Percentiles rank a stretch among this genome's conserved stretches.
Evolutionary conservation across 2,329 filamentous ascomycete genomes (phyloP).

Genomic region (Fusarium albosuccineum): DNA sequence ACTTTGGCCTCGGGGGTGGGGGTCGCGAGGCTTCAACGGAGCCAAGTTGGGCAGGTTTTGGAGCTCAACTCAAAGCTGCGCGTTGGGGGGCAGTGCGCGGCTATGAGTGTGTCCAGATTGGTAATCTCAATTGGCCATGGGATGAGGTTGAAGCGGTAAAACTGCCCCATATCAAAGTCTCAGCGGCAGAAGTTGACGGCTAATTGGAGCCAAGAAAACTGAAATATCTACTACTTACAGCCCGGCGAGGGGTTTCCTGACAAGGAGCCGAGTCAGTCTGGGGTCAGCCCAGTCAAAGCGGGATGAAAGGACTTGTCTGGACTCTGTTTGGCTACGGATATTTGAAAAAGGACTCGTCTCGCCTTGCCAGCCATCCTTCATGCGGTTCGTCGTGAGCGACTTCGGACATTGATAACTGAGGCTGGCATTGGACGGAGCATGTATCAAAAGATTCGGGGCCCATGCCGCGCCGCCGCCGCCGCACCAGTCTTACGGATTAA

Average conservation of each 20-base stretch:
- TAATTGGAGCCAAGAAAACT: constrained; percentile 24
- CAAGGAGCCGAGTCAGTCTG: constrained; percentile 27
- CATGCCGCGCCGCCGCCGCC: constrained; percentile 37
- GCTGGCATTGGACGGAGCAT: constrained; percentile 21
- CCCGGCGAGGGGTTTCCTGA: constrained; percentile 10
- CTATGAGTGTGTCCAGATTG: constrained; percentile 20
- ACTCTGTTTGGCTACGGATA: constrained; percentile 11
- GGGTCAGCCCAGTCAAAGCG: constrained; percentile 4
- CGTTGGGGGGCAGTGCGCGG: constrained; percentile 13
- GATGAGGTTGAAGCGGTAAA: constrained; percentile 23
- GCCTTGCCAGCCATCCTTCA: constrained; percentile 18
- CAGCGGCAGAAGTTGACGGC: constrained; percentile 34
- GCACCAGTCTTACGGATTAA: constrained; percentile 39
- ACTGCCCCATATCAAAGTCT: constrained; percentile 27
- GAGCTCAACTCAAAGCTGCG: constrained; percentile 28
- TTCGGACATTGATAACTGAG: constrained; percentile 40
- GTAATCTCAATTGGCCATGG: constrained; percentile 28
- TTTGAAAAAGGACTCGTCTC: constrained; percentile 4
- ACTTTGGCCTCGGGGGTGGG: constrained; percentile 33
- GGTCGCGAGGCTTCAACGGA: constrained; percentile 20
- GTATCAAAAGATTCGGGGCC: constrained; percentile 39
- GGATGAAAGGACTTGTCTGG: constrained; percentile 5
- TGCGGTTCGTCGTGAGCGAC: constrained; percentile 41
- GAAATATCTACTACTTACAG: constrained; percentile 22
- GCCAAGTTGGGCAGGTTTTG: constrained; percentile 35